Evolutionary conservation across 1,139 yeast genomes (phyloP).

Genomic region (Taphrina sp.): DNA sequence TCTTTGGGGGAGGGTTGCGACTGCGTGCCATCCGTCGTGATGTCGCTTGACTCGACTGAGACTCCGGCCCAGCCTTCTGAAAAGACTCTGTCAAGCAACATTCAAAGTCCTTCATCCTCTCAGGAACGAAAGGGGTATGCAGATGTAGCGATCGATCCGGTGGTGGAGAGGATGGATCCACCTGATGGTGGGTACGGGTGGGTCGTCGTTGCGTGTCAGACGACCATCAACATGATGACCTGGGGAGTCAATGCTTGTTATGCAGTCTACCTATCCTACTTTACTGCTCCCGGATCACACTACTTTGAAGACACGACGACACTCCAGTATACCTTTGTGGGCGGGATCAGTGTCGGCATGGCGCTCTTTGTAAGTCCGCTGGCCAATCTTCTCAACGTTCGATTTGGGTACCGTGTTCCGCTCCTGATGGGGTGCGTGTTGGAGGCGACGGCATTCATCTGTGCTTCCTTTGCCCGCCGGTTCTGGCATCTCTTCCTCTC

Average conservation of each 20-base stretch:
- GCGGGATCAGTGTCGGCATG: slow-evolving; percentile 60
- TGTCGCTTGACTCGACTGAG: too few species aligned
- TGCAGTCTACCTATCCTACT: slow-evolving; percentile 65
- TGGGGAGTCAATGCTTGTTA: slow-evolving; percentile 76
- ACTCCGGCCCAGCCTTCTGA: too few species aligned
- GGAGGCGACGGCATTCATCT: slow-evolving; percentile 58
- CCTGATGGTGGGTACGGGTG: slow-evolving; percentile 74
- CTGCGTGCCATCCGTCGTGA: too few species aligned
- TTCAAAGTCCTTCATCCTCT: too few species aligned
- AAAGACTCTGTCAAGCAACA: too few species aligned
- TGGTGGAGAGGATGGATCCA: slow-evolving; percentile 45
- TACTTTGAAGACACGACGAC: slow-evolving; percentile 58
- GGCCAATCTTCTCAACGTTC: slow-evolving; percentile 42
- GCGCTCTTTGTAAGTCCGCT: slow-evolving; percentile 63
- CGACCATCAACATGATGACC: slow-evolving; percentile 56
- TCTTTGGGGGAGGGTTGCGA: too few species aligned
- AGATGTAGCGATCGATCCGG: too few species aligned
- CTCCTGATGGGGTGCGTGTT: slow-evolving; percentile 53
- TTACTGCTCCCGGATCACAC: slow-evolving; percentile 46
- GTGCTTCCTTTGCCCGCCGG: slow-evolving; percentile 62
- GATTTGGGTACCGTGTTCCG: slow-evolving; percentile 35
- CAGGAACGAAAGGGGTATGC: too few species aligned
- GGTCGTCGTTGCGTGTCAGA: slow-evolving; percentile 60
- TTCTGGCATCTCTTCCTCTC: slow-evolving; percentile 66
- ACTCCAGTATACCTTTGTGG: slow-evolving; percentile 65